Conservation (phyloP, 768 basidiomycete species). For the Glaciozyma antarctica region DNA sequence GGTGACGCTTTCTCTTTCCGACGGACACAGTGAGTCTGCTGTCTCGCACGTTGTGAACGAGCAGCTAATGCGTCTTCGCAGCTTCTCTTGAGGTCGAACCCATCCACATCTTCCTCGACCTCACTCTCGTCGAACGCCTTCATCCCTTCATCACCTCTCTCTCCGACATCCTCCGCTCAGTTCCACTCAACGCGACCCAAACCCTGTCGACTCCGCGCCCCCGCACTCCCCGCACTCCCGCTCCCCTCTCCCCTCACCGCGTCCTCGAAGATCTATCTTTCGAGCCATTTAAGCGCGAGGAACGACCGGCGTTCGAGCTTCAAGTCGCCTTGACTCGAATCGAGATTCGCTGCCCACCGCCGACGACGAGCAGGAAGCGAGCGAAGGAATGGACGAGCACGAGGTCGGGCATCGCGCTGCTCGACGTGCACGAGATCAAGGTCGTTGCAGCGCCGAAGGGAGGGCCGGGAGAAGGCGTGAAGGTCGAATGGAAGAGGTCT, state of each 20-base stretch:
- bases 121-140: conserved; percentile 37
- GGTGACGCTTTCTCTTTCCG: neutral
- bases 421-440: neutral
- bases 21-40: neutral
- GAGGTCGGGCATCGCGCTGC: neutral
- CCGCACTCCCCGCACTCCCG: neutral
- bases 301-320: neutral
- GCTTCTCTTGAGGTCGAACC: conserved; percentile 16
- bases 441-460: neutral
- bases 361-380: neutral
- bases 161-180: neutral
- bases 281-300: neutral
- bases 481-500: neutral
- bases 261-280: conserved; percentile 10
- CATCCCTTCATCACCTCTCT: conserved; percentile 27
- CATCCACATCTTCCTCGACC: conserved; percentile 38
- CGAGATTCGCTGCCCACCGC: conserved; percentile 4
- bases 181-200: neutral
- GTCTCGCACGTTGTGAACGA: no score
- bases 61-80: neutral
- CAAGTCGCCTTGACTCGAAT: neutral
- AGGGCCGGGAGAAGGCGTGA: neutral
- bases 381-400: neutral
- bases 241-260: neutral
- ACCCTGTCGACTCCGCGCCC: neutral